phyloP scores from a whole-genome alignment of 2,329 filamentous ascomycete species.

The Colletotrichum euphorbiae region DNA sequence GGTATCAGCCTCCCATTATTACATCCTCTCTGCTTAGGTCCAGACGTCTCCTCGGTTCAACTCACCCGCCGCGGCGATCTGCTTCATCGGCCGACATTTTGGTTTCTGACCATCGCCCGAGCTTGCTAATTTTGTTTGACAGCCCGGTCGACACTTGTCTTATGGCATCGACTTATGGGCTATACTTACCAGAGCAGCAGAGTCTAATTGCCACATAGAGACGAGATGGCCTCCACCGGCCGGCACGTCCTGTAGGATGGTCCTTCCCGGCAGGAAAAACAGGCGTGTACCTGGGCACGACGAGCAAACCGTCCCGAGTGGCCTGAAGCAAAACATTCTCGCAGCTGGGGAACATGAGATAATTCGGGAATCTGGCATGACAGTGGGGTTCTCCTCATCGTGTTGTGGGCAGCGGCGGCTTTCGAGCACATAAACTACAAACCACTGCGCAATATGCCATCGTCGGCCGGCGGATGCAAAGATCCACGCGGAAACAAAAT shows the following conservation, averaged over 20 bases:
- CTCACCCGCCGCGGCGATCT: slow-evolving; percentile 14
- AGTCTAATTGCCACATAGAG: neutral
- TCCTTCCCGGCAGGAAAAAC: slow-evolving; percentile 24
- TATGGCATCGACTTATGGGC: neutral
- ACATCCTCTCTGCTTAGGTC: neutral
- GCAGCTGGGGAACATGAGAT: slow-evolving; percentile 14
- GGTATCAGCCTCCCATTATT: neutral
- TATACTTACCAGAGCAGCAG: slow-evolving; percentile 3
- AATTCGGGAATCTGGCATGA: slow-evolving; percentile 26
- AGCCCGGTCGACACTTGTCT: neutral
- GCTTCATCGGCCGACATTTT: slow-evolving; percentile 15
- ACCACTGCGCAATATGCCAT: neutral
- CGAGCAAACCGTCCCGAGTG: slow-evolving; percentile 39
- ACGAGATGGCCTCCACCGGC: neutral
- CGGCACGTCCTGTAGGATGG: slow-evolving; percentile 23
- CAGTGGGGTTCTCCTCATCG: neutral
- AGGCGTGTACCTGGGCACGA: slow-evolving; percentile 4
- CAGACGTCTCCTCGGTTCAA: slow-evolving; percentile 17
- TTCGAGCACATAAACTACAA: slow-evolving; percentile 1
- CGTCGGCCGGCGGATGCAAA: slow-evolving; percentile 4
- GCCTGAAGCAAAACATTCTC: slow-evolving; percentile 25
- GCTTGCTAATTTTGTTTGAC: slow-evolving; percentile 8
- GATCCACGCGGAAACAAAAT: slow-evolving; percentile 20
- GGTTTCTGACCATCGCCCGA: neutral
- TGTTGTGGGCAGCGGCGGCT: slow-evolving; percentile 7